Base-by-base conservation (phyloP, 306 rosid genomes). In the Malus orientalis region DNA sequence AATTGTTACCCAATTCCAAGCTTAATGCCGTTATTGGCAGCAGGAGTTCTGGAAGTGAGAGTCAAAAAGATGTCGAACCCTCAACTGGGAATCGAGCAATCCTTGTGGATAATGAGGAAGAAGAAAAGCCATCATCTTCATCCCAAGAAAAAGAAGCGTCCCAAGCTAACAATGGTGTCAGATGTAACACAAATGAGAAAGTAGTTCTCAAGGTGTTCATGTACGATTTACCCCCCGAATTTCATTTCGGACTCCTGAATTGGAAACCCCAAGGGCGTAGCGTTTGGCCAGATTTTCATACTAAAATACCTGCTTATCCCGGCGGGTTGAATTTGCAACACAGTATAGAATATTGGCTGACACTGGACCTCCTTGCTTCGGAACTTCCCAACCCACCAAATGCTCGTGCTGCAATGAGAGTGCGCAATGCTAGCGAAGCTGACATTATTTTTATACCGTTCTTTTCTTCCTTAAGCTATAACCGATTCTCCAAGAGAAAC, bases 271-370 rank as follows among this genome's bases (percentile, higher is more conserved):
- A 83, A 27, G 89, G 79, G 3, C 67, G 32, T 16, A 74, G 59
- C 11, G 88, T 90, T 67, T 92, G 93, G 93, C 97, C 96, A 10
- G 93, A 92, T 83, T 60, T 90, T 44, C 89, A 12, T 38, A 59
- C 58, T 0, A 73, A 77, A 51, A 4, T 84, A 23, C 97, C 93
- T 11, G n/a, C 30, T 29, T 86, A 92, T 61, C 97, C 97, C 3
- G 96, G 96, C 18, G 96, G 89, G 29, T 86, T 92, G 85, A 88
- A 90, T 78, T 63, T 87, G 67, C 97, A 92, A 54, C 97, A 92
- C 70, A 92, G 97, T 25, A 90, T 92, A 83, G 97, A 90, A 44
- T 90, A 83, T 81, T 92, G 97, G 97, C 92, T 92, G 15, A 88
- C 96, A 3, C 30, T 92, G 73, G 97, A 92, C 71, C 71, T 92